phyloP scores from a whole-genome alignment of 306 rosid species.

The Cucumis hystrix region DNA sequence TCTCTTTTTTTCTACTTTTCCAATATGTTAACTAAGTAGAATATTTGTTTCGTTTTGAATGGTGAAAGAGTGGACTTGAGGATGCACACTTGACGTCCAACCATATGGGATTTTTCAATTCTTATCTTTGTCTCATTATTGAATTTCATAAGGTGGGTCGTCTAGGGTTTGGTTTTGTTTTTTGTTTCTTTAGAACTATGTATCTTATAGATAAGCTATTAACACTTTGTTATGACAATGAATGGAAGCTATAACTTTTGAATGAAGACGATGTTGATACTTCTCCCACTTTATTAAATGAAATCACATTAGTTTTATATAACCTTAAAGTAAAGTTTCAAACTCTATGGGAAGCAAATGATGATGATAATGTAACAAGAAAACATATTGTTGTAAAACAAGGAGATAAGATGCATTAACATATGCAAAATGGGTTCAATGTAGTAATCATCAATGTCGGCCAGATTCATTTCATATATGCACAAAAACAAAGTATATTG shows the following conservation, averaged over 20 bases:
- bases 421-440: background rate
- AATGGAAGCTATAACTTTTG: background rate
- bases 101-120: background rate
- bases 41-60: background rate
- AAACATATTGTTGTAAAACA: background rate
- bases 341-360: background rate
- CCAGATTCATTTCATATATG: background rate
- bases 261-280: background rate
- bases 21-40: too few species aligned
- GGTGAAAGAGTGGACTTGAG: background rate
- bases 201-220: background rate
- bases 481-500: background rate
- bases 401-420: background rate
- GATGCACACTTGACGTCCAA: background rate
- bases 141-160: background rate
- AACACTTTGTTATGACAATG: background rate
- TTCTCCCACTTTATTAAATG: background rate
- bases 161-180: background rate
- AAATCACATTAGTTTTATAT: background rate
- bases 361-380: background rate
- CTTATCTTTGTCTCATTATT: background rate
- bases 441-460: slow-evolving; percentile 1
- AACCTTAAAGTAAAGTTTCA: background rate
- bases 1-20: too few species aligned
- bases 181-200: background rate